These are phyloP conservation scores for Usnea hakonensis DNA, from an alignment of 495 filamentous ascomycete genomes.

Conservation along the genomic window DNA sequence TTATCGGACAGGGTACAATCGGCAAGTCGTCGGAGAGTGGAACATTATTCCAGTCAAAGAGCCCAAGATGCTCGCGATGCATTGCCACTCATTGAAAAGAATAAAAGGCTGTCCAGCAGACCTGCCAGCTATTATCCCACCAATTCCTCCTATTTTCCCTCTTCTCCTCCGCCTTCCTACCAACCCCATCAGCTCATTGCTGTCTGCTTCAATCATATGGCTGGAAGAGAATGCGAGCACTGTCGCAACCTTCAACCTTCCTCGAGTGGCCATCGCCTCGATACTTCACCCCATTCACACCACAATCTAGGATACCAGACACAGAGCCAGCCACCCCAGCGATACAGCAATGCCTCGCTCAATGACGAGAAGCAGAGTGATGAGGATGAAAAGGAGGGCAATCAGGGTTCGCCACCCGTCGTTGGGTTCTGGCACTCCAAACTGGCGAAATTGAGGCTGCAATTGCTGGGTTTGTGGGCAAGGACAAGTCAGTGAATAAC, in stretches of 20 bases:
- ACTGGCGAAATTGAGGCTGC: conserved; percentile 39
- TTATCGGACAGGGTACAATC: neutral
- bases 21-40: neutral
- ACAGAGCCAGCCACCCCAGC: neutral
- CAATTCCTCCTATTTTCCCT: neutral
- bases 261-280: neutral
- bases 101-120: neutral
- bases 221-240: conserved; percentile 7
- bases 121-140: conserved; percentile 1
- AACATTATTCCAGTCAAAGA: conserved; percentile 9
- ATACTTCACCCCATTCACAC: neutral
- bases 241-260: conserved; percentile 10
- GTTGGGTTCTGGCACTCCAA: conserved; percentile 47
- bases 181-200: conserved; percentile 15
- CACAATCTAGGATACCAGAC: conserved; percentile 8
- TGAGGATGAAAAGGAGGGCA: conserved; percentile 23
- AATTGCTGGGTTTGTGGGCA: conserved; percentile 37
- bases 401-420: conserved; percentile 30
- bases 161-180: neutral
- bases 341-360: neutral
- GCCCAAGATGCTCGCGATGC: conserved; percentile 12
- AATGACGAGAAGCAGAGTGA: conserved; percentile 5
- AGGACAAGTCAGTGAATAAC: conserved; percentile 31
- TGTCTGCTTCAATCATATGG: conserved; percentile 17
- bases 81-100: conserved; percentile 2